phyloP scores from a whole-genome alignment of 108 stramenopile genomes.

The Cyclotella cryptica region DNA sequence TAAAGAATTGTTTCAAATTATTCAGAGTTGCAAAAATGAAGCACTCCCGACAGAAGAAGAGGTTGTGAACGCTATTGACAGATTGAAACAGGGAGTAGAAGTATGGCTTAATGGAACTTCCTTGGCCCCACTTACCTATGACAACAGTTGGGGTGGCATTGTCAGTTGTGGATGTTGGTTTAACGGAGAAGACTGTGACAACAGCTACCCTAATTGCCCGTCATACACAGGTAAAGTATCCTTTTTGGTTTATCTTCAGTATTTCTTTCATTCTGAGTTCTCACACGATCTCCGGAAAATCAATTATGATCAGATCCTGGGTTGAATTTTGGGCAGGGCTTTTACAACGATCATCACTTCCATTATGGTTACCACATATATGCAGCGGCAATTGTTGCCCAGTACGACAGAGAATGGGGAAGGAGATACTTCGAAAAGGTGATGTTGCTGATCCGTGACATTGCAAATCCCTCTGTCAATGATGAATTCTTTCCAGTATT shows the following conservation, averaged over 20 bases:
- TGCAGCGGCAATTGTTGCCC: constrained; percentile 88
- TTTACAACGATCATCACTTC: constrained; percentile 97
- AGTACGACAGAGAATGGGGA: constrained; percentile 89
- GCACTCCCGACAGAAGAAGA: constrained; percentile 61
- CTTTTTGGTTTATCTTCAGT: not conserved
- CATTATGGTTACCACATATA: constrained; percentile 94
- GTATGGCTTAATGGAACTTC: constrained; percentile 94
- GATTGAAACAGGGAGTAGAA: constrained; percentile 70
- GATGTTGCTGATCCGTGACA: constrained; percentile 83
- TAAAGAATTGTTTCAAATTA: constrained; percentile 41
- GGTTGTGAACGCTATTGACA: constrained; percentile 53
- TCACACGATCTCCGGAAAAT: not conserved
- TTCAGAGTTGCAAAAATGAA: constrained; percentile 50
- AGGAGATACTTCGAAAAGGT: constrained; percentile 81
- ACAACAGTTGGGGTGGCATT: constrained; percentile 90
- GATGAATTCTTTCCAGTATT: constrained; percentile 88
- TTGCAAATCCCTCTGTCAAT: constrained; percentile 87
- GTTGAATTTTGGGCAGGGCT: constrained; percentile 91
- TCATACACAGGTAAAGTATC: constrained; percentile 44
- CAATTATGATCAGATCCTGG: constrained; percentile 63
- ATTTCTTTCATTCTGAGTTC: not conserved
- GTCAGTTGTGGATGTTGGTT: constrained; percentile 91
- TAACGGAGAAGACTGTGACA: constrained; percentile 72
- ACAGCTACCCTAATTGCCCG: constrained; percentile 87
- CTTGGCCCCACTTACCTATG: constrained; percentile 85